Percentiles rank a stretch among this genome's conserved stretches.
phyloP scores from a whole-genome alignment of 495 filamentous ascomycete species.

The Haplographium delicatum region DNA sequence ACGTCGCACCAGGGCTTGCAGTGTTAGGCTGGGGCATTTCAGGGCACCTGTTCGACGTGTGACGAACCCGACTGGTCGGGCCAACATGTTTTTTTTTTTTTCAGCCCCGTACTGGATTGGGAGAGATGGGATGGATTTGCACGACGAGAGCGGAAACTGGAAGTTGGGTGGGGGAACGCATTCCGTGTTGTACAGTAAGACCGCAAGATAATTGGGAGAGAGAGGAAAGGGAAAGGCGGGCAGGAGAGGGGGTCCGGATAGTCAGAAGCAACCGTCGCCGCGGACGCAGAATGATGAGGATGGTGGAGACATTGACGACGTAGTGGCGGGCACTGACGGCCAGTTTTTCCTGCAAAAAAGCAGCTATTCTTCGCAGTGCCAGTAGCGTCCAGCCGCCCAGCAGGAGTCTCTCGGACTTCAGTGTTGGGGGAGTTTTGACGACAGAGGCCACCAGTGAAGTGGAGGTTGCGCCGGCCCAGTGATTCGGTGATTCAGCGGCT shows the following conservation, averaged over 20 bases:
- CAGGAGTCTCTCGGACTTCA: no score
- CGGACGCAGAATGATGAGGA: no score
- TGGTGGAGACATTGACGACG: neutral
- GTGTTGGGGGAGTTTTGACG: no score
- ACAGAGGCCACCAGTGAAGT: no score
- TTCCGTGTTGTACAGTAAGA: neutral
- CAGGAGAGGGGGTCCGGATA: neutral
- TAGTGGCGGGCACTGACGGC: neutral
- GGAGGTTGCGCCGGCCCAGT: no score
- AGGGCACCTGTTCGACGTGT: neutral
- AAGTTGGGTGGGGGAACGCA: neutral
- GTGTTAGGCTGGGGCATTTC: no score
- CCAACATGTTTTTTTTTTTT: neutral
- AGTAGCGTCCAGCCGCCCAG: no score
- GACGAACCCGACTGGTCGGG: conserved; percentile 5
- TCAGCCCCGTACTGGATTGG: neutral
- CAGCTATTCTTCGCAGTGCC: no score
- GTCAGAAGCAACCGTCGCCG: neutral
- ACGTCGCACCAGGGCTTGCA: no score
- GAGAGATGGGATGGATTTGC: conserved; percentile 8
- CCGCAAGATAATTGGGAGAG: neutral
- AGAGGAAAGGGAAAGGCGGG: neutral
- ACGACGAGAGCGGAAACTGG: neutral
- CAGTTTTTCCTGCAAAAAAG: neutral
- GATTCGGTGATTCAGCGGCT: neutral